Evolutionary conservation across 768 basidiomycete species (phyloP).

Genomic region (Tylopilus plumbeoviolaceoides): DNA sequence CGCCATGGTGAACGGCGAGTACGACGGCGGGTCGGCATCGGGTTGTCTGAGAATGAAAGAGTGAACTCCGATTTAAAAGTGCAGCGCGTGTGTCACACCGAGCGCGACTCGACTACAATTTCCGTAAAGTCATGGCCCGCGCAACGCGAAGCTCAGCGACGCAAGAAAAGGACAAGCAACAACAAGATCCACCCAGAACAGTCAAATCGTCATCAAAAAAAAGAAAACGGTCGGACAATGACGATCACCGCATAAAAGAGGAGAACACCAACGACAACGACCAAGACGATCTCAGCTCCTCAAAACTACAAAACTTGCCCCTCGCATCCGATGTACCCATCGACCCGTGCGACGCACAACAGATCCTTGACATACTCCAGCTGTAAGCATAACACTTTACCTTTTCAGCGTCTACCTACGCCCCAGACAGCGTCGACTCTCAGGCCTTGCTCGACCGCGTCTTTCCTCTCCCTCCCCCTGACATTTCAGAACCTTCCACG

Average conservation of each 20-base stretch:
- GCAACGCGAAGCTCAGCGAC: constrained; percentile 63
- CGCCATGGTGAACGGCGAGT: constrained; percentile 27
- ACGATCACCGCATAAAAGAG: constrained; percentile 44
- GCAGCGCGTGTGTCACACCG: constrained; percentile 15
- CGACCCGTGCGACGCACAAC: constrained; percentile 40
- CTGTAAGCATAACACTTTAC: constrained; percentile 35
- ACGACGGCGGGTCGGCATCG: constrained; percentile 3
- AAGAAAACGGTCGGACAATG: constrained; percentile 56
- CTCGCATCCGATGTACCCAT: constrained; percentile 48
- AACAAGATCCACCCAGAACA: constrained; percentile 26
- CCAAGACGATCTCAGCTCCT: constrained; percentile 16
- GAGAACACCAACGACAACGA: constrained; percentile 17
- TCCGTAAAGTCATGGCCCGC: constrained; percentile 56
- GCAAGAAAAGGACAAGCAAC: constrained; percentile 29
- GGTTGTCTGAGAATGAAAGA: constrained; percentile 28
- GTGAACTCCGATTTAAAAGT: constrained; percentile 10
- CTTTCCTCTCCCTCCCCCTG: constrained; percentile 48
- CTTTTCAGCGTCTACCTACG: not conserved
- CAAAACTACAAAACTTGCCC: constrained; percentile 26
- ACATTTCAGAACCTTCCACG: constrained; percentile 36
- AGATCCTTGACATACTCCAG: constrained; percentile 58
- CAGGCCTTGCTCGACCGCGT: constrained; percentile 80
- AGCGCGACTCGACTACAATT: constrained; percentile 22
- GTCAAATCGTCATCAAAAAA: constrained; percentile 45
- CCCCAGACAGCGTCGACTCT: constrained; percentile 50